Base-by-base conservation (phyloP, 306 rosid genomes). In the Sechiopsis laciniata region DNA sequence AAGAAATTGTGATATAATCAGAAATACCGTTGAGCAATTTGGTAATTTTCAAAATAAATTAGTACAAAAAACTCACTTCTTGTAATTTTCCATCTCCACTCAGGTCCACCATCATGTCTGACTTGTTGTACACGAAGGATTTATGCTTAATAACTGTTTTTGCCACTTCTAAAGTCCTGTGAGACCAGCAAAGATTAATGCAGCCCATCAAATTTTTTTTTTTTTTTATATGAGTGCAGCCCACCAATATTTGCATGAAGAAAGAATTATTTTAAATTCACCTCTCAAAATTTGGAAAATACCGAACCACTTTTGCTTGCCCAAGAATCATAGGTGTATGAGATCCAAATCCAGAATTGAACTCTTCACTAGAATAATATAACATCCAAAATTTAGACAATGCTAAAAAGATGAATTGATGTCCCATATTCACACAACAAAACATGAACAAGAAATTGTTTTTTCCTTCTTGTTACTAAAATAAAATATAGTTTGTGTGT, bases 321-420 rank as follows among this genome's bases (percentile, higher is more conserved):
- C 98, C 98, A 74, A 87, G 92, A 88, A 94, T 79, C 87, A 94
- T 78, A 29, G 98, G 90, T 35, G 96, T 94, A 77, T 94, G 96
- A 82, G 98, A 91, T 71, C 97, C 98, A 84, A 94, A 94, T 83
- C 92, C 96, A 83, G 95, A 65, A 76, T 81, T 87, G 79, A 87
- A 90, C 79, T 90, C 96, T 82, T 91, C 91, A 72, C 96, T 94
- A 90, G 79, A 78, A 63, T 32, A 61, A 32, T 3, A 10, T 10
- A 74, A 21, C 20, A 60, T 20, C 16, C 35, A 74, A 60, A 29
- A 46, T 59, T 50, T 42, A 74, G 77, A 60, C 20, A 26, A 0
- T 14, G 20, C 52, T 40, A 20, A 42, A 57, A 60, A 12, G 8
- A 21, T 24, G 10, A 42, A 42, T 42, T 4, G 26, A 42, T 17